Base-by-base conservation (phyloP, 192 early-diverging fungal species). In the Thamnidium elegans region DNA sequence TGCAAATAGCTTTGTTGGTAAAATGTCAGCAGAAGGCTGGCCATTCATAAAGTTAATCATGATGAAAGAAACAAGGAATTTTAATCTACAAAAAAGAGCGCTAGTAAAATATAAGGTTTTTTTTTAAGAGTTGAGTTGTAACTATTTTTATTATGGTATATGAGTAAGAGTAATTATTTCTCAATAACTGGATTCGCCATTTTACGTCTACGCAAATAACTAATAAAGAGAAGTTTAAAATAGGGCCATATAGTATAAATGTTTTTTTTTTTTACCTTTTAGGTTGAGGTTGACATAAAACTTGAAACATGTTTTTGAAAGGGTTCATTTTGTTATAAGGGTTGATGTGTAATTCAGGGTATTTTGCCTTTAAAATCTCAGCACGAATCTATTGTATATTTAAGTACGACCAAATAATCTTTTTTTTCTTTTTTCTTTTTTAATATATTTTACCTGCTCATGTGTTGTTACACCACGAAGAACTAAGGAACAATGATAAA, bases 401-500 rank as follows among this genome's bases (percentile, higher is more conserved):
- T 46, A 42, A 52, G 20, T 9, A 46, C n/a, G 17, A 26, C 1
- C 15, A 1, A 43, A 58, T 62, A 11, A 42, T 15, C 10, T 20
- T 51, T 14, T 21, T 20, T 43, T 47, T 32, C 10, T 6, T 31
- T 20, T 51, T 14, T 21, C 14, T 43, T 47, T 32, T 11, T 6
- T 31, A 6, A 13, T 11, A 39, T n/a, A 13, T 10, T 61, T 75
- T 63, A 92, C 80, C 65, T 93, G 85, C 74, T 97, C 95, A 70
- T 96, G 93, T 0, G 95, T 97, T 8, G 94, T 95, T n/a, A 93
- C 66, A 62, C 90, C 91, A 20, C 79, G 75, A 26, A 79, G 78
- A 14, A 85, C 81, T 23, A 97, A 73, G 66, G 84, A 84, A 42
- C 81, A 85, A 64, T 95, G 95, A 72, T 92, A 94, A 0, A 67